Base-by-base conservation (phyloP, 2,329 filamentous ascomycete species). In the Alternaria brassicae region DNA sequence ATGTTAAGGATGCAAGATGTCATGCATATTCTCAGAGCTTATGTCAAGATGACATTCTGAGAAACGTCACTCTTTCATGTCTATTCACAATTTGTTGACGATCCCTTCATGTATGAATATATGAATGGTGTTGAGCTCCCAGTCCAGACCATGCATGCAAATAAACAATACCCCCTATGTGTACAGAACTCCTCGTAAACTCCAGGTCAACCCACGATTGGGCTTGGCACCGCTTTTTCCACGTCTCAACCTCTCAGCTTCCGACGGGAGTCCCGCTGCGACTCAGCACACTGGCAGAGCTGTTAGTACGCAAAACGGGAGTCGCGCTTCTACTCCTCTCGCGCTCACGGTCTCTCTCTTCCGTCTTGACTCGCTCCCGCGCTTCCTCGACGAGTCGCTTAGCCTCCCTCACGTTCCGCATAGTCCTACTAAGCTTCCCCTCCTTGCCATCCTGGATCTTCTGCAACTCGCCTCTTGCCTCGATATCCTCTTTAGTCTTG, bases 331-430 rank as follows among this genome's bases (percentile, higher is more conserved):
- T 48, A 56, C 66, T 71, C 19, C 70, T 61, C 44, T 70, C 67
- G 27, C 64, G 48, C 23, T 72, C 70, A 4, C 68, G 57, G 44
- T 73, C 68, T 21, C 70, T 57, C 51, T 75, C 72, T 27, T 76
- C 73, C 9, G 70, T 69, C 32, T 74, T 68, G 3, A 75, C 72
- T 1, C 69, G 56, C 56, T 74, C 73, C 17, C 73, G 54, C 13
- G 75, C 75, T 27, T 78, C 73, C 40, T 78, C 75, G 0, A 77
- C 75, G 4, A 73, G 61, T 19, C 73, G 60, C 66, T 75, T 76
- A 21, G 69, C 69, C 50, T 75, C 74, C 12, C 72, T 53, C 13
- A 76, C 71, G 27, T 73, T 72, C 25, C 73, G 68, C 67, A 74
- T 69, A 1, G 72, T 72, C 39, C 72, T 67, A 51, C 66, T 68